Base-by-base conservation (phyloP, 2,329 filamentous ascomycete genomes). In the Zalaria sp. region DNA sequence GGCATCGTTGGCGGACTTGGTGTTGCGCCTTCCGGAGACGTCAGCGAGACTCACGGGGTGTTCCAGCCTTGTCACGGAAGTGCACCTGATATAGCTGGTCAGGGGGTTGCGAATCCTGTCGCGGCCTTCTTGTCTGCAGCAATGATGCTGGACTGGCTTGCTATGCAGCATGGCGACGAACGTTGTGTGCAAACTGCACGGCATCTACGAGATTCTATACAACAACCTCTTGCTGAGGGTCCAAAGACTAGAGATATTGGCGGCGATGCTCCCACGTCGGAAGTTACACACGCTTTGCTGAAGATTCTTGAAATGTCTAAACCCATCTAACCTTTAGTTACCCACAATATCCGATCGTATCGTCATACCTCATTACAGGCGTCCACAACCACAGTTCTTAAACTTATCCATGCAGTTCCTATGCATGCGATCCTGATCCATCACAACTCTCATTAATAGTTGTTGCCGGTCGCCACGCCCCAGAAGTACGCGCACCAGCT, bases 401-500 rank as follows among this genome's bases (percentile, higher is more conserved):
- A 18, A 18, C 18, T 18, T 18, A 18, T 18, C 18, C 18, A 18
- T 18, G 18, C 18, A 18, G 18, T 18, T 18, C 18, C 18, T 18
- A 18, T 18, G 18, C 18, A 18, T 18, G 18, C 18, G 18, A 18
- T 18, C 18, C 18, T 18, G 18, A 18, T 18, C 18, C 18, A 18
- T 18, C 18, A 18, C 18, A 18, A 18, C 18, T 18, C 18, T 18
- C 18, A 18, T 18, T 18, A 18, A 18, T 18, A 18, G 18, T 71
- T 68, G 42, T 73, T 65, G 0, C 69, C 69, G 0, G 71, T 77
- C 3, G 68, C 69, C 2, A 72, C 65, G 5, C 75, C 74, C 73
- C 73, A 79, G 46, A 79, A 75, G 52, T 76, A 79, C 0, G 71
- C 73, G 5, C 50, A 56, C 70, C 72, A 75, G 2, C 61, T 61